These are phyloP conservation scores for Camillea tinctor DNA, from an alignment of 2,329 filamentous ascomycete species.

Conservation along the genomic window DNA sequence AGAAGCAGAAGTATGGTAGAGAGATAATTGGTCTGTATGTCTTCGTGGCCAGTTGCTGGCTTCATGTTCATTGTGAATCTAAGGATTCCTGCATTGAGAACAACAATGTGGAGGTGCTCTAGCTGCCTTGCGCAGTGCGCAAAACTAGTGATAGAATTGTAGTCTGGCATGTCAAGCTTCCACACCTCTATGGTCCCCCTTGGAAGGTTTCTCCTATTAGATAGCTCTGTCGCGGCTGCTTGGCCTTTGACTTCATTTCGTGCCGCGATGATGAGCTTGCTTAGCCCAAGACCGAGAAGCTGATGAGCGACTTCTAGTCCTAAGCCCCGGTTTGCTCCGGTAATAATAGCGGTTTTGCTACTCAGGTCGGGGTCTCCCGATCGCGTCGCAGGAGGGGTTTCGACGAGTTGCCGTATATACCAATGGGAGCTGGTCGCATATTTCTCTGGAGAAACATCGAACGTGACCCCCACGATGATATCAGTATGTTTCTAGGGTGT, in stretches of 20 bases:
- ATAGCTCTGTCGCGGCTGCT: neutral
- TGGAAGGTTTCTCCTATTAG: neutral
- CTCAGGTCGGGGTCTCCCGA: neutral
- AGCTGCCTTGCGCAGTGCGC: conserved; percentile 31
- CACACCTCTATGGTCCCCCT: conserved; percentile 36
- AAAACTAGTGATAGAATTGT: conserved; percentile 39
- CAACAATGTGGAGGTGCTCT: conserved; percentile 37
- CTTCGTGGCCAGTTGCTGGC: conserved; percentile 36
- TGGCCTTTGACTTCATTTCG: conserved; percentile 30
- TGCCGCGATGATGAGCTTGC: conserved; percentile 34
- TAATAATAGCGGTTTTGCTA: conserved; percentile 27
- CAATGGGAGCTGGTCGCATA: conserved; percentile 6
- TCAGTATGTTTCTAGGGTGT: too few relatives aligned
- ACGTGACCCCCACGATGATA: neutral
- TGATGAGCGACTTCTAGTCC: conserved; percentile 34
- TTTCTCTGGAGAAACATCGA: conserved; percentile 13
- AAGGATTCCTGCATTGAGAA: conserved; percentile 34
- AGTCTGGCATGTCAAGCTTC: conserved; percentile 39
- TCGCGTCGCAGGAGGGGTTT: neutral
- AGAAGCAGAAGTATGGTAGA: conserved; percentile 48
- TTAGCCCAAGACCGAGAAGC: conserved; percentile 28
- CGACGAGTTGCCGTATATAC: conserved; percentile 8
- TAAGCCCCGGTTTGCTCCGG: conserved; percentile 34
- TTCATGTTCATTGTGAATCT: conserved; percentile 16
- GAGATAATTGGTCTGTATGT: conserved; percentile 53